A percentile compares a stretch with the other conserved stretches of the same genome.
These are phyloP conservation scores for Pezicula rhizophila DNA, from an alignment of 2,329 filamentous ascomycete genomes.

Conservation along the genomic window DNA sequence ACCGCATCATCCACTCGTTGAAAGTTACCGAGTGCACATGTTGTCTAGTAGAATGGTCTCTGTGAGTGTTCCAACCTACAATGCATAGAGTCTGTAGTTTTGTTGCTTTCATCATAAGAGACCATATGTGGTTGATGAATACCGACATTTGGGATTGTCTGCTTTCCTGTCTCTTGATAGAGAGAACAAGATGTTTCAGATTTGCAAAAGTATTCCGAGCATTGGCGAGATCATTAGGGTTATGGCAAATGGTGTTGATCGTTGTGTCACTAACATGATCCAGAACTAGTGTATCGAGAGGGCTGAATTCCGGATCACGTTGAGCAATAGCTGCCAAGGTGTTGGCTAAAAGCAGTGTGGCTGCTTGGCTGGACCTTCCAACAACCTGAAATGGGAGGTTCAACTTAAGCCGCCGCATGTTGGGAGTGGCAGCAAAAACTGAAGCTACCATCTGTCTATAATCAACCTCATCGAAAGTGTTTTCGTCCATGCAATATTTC, in stretches of 20 bases:
- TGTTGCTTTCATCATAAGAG: slow-evolving; percentile 39
- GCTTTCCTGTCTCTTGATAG: slow-evolving; percentile 38
- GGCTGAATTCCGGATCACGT: slow-evolving; percentile 37
- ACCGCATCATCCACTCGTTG: slow-evolving; percentile 24
- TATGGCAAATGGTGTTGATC: slow-evolving; percentile 42
- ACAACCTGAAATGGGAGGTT: slow-evolving; percentile 47
- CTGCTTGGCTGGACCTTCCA: slow-evolving; percentile 37
- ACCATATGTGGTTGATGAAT: slow-evolving; percentile 43
- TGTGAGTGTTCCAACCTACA: slow-evolving; percentile 32
- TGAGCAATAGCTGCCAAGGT: slow-evolving; percentile 42
- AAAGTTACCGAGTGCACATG: slow-evolving; percentile 11
- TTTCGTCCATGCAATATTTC: slow-evolving; percentile 42
- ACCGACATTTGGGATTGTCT: slow-evolving; percentile 28
- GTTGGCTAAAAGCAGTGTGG: slow-evolving; percentile 47
- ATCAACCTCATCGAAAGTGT: slow-evolving; percentile 43
- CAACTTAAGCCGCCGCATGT: slow-evolving; percentile 40
- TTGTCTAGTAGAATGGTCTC: slow-evolving; percentile 14
- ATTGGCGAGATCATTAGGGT: slow-evolving; percentile 44
- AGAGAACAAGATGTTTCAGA: slow-evolving; percentile 40
- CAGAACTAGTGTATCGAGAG: slow-evolving; percentile 40
- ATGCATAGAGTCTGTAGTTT: slow-evolving; percentile 42
- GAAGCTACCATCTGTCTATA: slow-evolving; percentile 35
- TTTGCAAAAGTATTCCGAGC: slow-evolving; percentile 36
- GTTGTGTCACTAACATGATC: slow-evolving; percentile 45
- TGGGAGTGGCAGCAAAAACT: slow-evolving; percentile 39